Percentiles rank a stretch among this genome's conserved stretches.
Conservation (phyloP, 1,284 basidiomycete genomes). For the Heterobasidion irregulare region DNA sequence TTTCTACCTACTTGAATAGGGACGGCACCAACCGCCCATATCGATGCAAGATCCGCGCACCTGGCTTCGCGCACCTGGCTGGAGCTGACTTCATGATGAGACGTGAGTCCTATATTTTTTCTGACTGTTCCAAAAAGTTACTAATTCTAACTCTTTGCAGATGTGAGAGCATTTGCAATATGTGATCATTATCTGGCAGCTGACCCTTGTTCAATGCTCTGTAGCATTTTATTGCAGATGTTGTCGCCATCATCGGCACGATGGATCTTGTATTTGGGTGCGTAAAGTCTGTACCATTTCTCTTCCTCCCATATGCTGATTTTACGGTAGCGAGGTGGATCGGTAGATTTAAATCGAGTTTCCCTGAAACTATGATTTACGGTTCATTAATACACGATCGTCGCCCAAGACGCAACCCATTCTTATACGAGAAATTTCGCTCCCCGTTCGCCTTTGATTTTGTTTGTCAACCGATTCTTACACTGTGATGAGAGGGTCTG, state of each 20-base stretch:
- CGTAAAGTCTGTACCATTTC: conserved; percentile 22
- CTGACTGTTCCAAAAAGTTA: background rate
- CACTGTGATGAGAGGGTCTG: conserved; percentile 51
- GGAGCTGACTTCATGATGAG: conserved; percentile 95
- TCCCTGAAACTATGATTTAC: background rate
- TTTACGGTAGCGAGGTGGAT: conserved; percentile 30
- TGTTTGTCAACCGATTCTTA: conserved; percentile 15
- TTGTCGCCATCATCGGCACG: conserved; percentile 90
- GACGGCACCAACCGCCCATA: conserved; percentile 92
- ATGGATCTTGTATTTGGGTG: conserved; percentile 86
- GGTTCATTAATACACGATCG: background rate
- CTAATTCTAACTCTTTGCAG: conserved; percentile 23
- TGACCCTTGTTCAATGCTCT: conserved; percentile 16
- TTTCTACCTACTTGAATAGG: conserved; percentile 23
- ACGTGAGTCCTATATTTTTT: conserved; percentile 37
- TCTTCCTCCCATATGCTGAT: background rate
- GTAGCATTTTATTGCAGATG: conserved; percentile 86
- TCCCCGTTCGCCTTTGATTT: too few species aligned
- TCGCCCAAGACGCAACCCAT: background rate
- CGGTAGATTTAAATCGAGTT: conserved; percentile 18
- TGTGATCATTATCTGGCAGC: background rate
- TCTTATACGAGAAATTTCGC: background rate
- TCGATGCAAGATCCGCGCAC: conserved; percentile 90
- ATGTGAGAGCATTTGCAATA: conserved; percentile 35
- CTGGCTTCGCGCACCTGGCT: conserved; percentile 89